These are phyloP conservation scores for Didymella keratinophila DNA, from an alignment of 2,329 filamentous ascomycete genomes.

Conservation along the genomic window DNA sequence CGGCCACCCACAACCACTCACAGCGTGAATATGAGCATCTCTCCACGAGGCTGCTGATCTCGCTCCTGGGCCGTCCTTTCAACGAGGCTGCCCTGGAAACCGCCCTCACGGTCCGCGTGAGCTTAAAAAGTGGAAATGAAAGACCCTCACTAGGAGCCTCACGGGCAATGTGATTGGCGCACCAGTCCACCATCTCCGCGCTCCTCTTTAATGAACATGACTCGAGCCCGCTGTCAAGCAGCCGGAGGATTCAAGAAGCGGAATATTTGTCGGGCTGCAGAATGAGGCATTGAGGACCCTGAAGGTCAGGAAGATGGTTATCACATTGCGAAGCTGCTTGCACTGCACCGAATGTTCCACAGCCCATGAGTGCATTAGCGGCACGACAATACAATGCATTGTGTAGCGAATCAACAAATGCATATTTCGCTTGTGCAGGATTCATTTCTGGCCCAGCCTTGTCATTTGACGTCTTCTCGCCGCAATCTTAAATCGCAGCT, in stretches of 20 bases:
- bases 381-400: slow-evolving; percentile 4
- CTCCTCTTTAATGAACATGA: slow-evolving; percentile 34
- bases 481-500: slow-evolving; percentile 29
- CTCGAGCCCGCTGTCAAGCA: slow-evolving; percentile 19
- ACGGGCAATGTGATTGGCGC: slow-evolving; percentile 35
- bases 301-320: neutral
- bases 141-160: slow-evolving; percentile 21
- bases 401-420: slow-evolving; percentile 11
- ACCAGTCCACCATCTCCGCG: slow-evolving; percentile 31
- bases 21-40: neutral
- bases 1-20: neutral
- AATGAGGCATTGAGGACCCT: slow-evolving; percentile 4
- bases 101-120: slow-evolving; percentile 23
- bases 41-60: slow-evolving; percentile 23
- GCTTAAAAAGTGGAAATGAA: slow-evolving; percentile 49
- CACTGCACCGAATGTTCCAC: slow-evolving; percentile 9
- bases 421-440: slow-evolving; percentile 17
- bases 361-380: slow-evolving; percentile 15
- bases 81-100: slow-evolving; percentile 27
- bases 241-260: slow-evolving; percentile 20
- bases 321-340: neutral
- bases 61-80: slow-evolving; percentile 22
- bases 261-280: slow-evolving; percentile 2
- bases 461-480: slow-evolving; percentile 21
- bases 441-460: slow-evolving; percentile 26